Evolutionary conservation across 164 flowering plant species (phyloP).

Genomic region (grape (Vitis vinifera)): ASM3070453v1 NC_081806.1:2473001-2473500

Average conservation of each 20-base stretch:
- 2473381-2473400: conserved; percentile 27
- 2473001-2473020: conserved; percentile 44
- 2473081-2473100: conserved; percentile 36
- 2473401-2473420: conserved; percentile 48
- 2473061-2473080: conserved; percentile 41
- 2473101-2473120: conserved; percentile 41
- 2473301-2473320: conserved; percentile 37
- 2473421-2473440: conserved; percentile 43
- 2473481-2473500: conserved; percentile 46
- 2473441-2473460: conserved; percentile 42
- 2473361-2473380: conserved; percentile 25
- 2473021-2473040: conserved; percentile 33
- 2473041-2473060: conserved; percentile 32
- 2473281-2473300: conserved; percentile 36
- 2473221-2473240: background rate
- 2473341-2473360: conserved; percentile 6
- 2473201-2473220: too few species aligned
- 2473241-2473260: conserved; percentile 48
- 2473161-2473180: too few species aligned
- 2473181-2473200: too few species aligned
- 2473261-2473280: conserved; percentile 28
- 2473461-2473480: conserved; percentile 23
- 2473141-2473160: conserved; percentile 6
- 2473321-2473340: conserved; percentile 12
- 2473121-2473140: conserved; percentile 34